A percentile compares a stretch with the other conserved stretches of the same genome.
Evolutionary conservation across 192 early-diverging fungal species (phyloP).

Genomic region (Chytriomyces sp.): DNA sequence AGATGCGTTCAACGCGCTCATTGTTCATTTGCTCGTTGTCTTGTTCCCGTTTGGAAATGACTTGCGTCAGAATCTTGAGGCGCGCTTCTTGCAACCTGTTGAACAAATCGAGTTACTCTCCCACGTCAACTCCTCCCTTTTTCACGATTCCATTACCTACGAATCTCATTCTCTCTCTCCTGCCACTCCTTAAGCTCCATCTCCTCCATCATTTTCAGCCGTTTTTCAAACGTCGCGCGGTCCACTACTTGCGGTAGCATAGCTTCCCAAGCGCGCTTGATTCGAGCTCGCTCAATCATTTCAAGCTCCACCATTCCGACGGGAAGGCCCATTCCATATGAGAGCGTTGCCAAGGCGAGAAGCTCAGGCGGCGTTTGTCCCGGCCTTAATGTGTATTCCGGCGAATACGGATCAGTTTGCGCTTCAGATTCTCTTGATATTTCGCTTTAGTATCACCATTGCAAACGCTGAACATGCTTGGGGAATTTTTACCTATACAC

Average conservation of each 20-base stretch:
- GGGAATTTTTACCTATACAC: conserved; percentile 51
- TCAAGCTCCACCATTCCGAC: conserved; percentile 61
- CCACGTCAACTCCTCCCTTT: no score
- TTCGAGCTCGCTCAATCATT: conserved; percentile 42
- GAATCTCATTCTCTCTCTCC: conserved; percentile 63
- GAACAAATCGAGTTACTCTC: neutral
- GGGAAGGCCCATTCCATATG: conserved; percentile 60
- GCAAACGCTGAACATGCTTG: neutral
- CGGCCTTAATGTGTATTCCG: conserved; percentile 57
- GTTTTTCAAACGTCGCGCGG: conserved; percentile 56
- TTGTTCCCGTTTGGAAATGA: conserved; percentile 57
- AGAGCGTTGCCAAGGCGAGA: conserved; percentile 62
- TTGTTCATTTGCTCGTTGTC: conserved; percentile 59
- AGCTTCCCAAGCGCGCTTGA: conserved; percentile 65
- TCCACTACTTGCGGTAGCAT: conserved; percentile 60
- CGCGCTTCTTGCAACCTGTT: conserved; percentile 57
- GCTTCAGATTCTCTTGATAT: conserved; percentile 56
- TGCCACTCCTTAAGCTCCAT: conserved; percentile 69
- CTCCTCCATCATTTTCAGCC: conserved; percentile 69
- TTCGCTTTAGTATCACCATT: conserved; percentile 1
- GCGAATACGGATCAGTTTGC: conserved; percentile 69
- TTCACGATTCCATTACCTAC: conserved; percentile 24
- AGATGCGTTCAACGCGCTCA: conserved; percentile 53
- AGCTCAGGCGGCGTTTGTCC: conserved; percentile 57
- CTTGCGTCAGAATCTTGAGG: conserved; percentile 54